Conservation (phyloP, 2,329 filamentous ascomycete genomes). For the Pseudogymnoascus sp. region DNA sequence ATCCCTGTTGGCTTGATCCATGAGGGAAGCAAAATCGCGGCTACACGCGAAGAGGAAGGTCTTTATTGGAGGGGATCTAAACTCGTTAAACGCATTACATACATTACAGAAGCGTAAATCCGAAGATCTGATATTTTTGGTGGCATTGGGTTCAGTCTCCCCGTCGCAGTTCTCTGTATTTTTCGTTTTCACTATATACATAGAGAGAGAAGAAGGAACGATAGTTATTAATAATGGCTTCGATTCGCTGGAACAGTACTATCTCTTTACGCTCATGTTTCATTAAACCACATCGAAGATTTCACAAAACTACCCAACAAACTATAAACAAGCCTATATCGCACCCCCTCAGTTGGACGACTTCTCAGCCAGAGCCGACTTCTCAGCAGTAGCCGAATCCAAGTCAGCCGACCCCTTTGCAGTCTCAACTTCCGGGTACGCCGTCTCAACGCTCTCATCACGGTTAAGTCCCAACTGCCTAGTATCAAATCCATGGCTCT, state of each 20-base stretch:
- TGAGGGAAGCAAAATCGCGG: background rate
- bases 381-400: background rate
- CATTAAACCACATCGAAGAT: background rate
- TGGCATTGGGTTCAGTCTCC: background rate
- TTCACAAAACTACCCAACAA: background rate
- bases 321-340: background rate
- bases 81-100: background rate
- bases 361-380: background rate
- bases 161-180: background rate
- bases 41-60: background rate
- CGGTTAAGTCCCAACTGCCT: conserved; percentile 40
- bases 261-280: background rate
- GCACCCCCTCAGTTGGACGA: background rate
- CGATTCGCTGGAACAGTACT: background rate
- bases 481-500: conserved; percentile 69
- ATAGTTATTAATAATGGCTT: conserved; percentile 1
- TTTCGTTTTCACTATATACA: background rate
- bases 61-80: background rate
- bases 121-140: conserved; percentile 5
- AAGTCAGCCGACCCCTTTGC: background rate
- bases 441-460: conserved; percentile 12
- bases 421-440: background rate
- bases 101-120: background rate
- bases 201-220: background rate
- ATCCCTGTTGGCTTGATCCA: background rate